phyloP scores from a whole-genome alignment of 441 rosid genomes.

The Populus hybrid region DNA sequence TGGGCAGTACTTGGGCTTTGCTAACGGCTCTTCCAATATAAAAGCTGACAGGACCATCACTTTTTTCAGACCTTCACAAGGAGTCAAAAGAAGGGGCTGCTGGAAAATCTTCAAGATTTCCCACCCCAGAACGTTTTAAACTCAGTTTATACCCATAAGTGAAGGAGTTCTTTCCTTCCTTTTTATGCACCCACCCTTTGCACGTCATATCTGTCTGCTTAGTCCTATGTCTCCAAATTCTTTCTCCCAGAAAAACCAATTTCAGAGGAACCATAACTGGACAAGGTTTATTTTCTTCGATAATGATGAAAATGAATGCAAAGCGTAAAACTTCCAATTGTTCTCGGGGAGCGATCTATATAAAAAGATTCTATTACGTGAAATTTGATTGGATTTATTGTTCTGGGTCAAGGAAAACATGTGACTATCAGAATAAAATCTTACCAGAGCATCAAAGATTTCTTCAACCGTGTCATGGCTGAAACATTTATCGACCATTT shows the following conservation, averaged over 20 bases:
- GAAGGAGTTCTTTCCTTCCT: not conserved
- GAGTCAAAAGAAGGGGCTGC: not conserved
- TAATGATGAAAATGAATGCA: not conserved
- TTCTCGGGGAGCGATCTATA: not conserved
- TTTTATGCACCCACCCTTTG: not conserved
- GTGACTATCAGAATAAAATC: slow-evolving; percentile 13
- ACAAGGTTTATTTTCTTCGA: not conserved
- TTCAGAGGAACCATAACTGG: not conserved
- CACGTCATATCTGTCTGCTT: not conserved
- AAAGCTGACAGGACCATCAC: slow-evolving; percentile 4
- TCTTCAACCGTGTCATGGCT: slow-evolving; percentile 79
- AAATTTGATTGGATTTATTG: not conserved
- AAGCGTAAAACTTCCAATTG: not conserved
- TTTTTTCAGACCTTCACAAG: not conserved
- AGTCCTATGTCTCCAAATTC: not conserved
- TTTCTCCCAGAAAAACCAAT: not conserved
- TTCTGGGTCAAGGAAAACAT: not conserved
- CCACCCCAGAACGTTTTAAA: not conserved
- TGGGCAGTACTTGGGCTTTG: not conserved
- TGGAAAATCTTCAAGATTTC: not conserved
- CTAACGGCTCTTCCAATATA: slow-evolving; percentile 1
- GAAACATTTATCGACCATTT: slow-evolving; percentile 69
- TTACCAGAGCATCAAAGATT: slow-evolving; percentile 76
- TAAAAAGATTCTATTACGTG: not conserved
- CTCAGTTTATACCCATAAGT: not conserved